Conservation (phyloP, 2,329 filamentous ascomycete genomes). For the Alternaria tenuissima region DNA sequence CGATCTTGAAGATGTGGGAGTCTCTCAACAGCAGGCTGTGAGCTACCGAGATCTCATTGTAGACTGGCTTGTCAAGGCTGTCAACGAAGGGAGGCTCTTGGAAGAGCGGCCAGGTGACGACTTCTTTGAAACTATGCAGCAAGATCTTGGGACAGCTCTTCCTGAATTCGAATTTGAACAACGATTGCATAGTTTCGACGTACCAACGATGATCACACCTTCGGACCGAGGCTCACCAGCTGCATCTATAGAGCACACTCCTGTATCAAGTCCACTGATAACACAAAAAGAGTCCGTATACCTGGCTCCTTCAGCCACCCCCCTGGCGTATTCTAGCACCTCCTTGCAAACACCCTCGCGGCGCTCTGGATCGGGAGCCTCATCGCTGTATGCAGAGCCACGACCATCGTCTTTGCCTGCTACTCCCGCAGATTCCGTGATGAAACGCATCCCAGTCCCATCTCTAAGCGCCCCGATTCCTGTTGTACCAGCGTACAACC, state of each 20-base stretch:
- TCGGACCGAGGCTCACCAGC: not conserved
- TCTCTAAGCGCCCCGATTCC: not conserved
- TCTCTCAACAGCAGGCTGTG: constrained; percentile 32
- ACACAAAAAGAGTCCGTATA: not conserved
- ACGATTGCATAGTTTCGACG: constrained; percentile 9
- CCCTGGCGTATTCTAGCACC: not conserved
- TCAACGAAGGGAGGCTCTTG: constrained; percentile 41
- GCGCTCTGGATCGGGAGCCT: constrained; percentile 2
- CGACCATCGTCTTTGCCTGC: not conserved
- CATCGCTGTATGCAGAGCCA: constrained; percentile 7
- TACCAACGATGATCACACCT: not conserved
- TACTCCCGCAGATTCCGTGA: not conserved
- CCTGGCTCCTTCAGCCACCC: constrained; percentile 4
- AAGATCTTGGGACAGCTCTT: constrained; percentile 12
- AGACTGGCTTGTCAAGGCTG: constrained; percentile 42
- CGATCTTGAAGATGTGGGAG: constrained; percentile 44
- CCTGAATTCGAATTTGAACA: not conserved
- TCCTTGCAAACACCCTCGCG: not conserved
- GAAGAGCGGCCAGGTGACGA: constrained; percentile 26
- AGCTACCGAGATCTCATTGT: constrained; percentile 40
- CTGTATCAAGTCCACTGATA: not conserved
- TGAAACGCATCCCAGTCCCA: not conserved
- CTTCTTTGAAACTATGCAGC: constrained; percentile 10
- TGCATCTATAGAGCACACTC: not conserved
- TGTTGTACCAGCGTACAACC: not conserved